Conservation (phyloP, 2,329 filamentous ascomycete species). For the Eutypella sp. region DNA sequence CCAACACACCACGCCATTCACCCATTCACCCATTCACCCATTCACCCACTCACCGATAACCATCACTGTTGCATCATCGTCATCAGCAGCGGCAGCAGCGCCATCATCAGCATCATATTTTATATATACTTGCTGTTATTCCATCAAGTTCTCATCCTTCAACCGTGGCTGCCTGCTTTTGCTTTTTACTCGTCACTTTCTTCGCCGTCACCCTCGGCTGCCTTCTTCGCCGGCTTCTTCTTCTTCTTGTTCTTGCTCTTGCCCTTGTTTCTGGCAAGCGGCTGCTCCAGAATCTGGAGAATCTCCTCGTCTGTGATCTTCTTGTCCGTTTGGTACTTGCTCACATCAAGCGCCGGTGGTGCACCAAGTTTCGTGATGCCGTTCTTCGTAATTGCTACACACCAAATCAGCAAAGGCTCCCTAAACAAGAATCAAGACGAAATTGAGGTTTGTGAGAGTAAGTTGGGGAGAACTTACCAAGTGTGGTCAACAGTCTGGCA, state of each 20-base stretch:
- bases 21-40: no score
- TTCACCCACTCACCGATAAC: neutral
- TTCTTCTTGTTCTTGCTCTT: constrained; percentile 92
- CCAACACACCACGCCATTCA: no score
- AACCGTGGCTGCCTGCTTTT: neutral
- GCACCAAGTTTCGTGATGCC: constrained; percentile 81
- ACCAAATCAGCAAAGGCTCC: constrained; percentile 19
- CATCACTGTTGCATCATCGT: neutral
- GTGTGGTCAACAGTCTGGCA: constrained; percentile 80
- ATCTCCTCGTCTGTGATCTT: constrained; percentile 97
- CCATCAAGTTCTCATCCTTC: neutral
- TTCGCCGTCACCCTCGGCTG: constrained; percentile 28
- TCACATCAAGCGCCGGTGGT: constrained; percentile 69
- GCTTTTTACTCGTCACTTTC: constrained; percentile 10
- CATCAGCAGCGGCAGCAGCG: neutral
- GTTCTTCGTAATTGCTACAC: constrained; percentile 90
- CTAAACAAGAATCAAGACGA: no score
- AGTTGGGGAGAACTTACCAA: constrained; percentile 62
- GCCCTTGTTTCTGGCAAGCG: constrained; percentile 79
- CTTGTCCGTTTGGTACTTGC: constrained; percentile 89
- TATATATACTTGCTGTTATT: neutral
- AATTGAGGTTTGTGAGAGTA: no score
- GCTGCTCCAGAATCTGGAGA: constrained; percentile 88
- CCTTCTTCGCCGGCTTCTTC: constrained; percentile 60
- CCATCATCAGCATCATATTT: neutral